A percentile compares a stretch with the other conserved stretches of the same genome.
Conservation (phyloP, 768 basidiomycete genomes). For the Kwoniella mangroviensis region DNA sequence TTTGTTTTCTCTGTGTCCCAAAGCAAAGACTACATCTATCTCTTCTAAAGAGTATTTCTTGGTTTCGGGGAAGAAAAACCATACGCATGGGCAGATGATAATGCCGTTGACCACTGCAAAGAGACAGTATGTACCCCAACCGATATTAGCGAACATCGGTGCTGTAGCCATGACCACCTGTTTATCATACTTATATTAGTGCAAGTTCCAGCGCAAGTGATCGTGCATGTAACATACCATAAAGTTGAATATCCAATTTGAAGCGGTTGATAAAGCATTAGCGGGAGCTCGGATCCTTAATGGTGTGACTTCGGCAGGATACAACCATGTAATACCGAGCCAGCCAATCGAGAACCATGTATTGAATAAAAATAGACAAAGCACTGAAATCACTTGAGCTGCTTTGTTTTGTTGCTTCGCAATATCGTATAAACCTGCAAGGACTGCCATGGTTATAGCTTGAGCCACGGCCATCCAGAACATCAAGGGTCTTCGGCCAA, state of each 20-base stretch:
- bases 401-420: slow-evolving; percentile 59
- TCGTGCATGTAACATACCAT: slow-evolving; percentile 13
- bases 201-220: neutral
- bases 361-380: slow-evolving; percentile 72
- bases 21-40: slow-evolving; percentile 45
- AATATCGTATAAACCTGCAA: slow-evolving; percentile 65
- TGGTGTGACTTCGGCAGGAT: slow-evolving; percentile 72
- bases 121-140: slow-evolving; percentile 39
- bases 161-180: slow-evolving; percentile 32
- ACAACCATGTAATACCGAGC: slow-evolving; percentile 71
- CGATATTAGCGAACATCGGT: slow-evolving; percentile 32
- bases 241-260: slow-evolving; percentile 58
- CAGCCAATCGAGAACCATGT: slow-evolving; percentile 73
- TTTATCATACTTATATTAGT: neutral
- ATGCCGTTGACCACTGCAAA: slow-evolving; percentile 38
- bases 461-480: slow-evolving; percentile 34
- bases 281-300: slow-evolving; percentile 69
- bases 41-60: slow-evolving; percentile 38
- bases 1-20: slow-evolving; percentile 30
- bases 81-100: slow-evolving; percentile 38
- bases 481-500: slow-evolving; percentile 52
- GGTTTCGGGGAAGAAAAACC: slow-evolving; percentile 36
- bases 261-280: slow-evolving; percentile 67
- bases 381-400: slow-evolving; percentile 64
- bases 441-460: slow-evolving; percentile 66